These are phyloP conservation scores for Apiospora pterosperma DNA, from an alignment of 2,329 filamentous ascomycete species.

Conservation along the genomic window DNA sequence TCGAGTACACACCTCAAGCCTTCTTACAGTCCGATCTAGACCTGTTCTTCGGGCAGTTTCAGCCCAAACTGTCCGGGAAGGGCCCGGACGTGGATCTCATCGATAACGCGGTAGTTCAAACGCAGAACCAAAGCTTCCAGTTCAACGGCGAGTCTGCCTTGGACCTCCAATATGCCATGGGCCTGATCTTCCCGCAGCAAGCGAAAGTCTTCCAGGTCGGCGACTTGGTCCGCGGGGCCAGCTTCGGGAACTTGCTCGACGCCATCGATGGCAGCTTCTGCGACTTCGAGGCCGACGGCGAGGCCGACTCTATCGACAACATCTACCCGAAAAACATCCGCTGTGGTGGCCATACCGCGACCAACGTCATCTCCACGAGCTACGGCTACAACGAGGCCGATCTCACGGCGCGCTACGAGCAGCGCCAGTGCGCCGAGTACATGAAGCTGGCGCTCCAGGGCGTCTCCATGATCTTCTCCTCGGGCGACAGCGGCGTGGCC, in stretches of 20 bases:
- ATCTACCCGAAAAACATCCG: slow-evolving; percentile 24
- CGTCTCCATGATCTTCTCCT: slow-evolving; percentile 36
- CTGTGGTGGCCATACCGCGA: slow-evolving; percentile 26
- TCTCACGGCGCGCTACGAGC: slow-evolving; percentile 43
- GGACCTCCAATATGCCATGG: slow-evolving; percentile 52
- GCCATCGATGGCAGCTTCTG: slow-evolving; percentile 43
- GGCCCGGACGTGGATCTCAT: slow-evolving; percentile 32
- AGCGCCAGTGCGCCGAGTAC: slow-evolving; percentile 52
- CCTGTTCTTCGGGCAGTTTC: slow-evolving; percentile 43
- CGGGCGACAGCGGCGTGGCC: slow-evolving; percentile 46
- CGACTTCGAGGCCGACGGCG: slow-evolving; percentile 38
- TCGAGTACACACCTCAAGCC: slow-evolving; percentile 52
- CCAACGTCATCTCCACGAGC: slow-evolving; percentile 53
- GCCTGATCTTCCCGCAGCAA: slow-evolving; percentile 49
- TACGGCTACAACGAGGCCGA: slow-evolving; percentile 52
- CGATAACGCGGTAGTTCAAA: slow-evolving; percentile 32
- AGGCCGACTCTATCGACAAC: slow-evolving; percentile 32
- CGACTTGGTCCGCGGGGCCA: slow-evolving; percentile 32
- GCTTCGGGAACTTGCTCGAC: slow-evolving; percentile 40
- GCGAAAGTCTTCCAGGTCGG: slow-evolving; percentile 45
- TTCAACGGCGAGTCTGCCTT: slow-evolving; percentile 49
- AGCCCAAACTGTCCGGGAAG: slow-evolving; percentile 34
- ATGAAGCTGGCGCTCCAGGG: slow-evolving; percentile 53
- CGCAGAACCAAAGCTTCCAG: slow-evolving; percentile 31
- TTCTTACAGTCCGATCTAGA: slow-evolving; percentile 49